Percentiles rank a stretch among this genome's conserved stretches.
Evolutionary conservation across 495 filamentous ascomycete species (phyloP).

Genomic region (Daldinia concentrica): DNA sequence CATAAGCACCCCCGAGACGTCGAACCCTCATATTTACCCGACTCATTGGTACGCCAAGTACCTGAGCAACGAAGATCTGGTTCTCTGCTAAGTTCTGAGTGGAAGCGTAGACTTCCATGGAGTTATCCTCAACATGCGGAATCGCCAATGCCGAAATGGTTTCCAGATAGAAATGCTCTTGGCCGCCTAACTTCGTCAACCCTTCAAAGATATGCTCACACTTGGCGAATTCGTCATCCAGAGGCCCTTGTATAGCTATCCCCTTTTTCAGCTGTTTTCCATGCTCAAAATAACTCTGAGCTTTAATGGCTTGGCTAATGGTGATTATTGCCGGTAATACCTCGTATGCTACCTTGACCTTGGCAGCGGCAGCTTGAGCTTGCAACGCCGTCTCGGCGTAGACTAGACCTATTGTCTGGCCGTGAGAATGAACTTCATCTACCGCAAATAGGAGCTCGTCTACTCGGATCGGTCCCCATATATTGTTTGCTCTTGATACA

Average conservation of each 20-base stretch:
- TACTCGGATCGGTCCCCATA: constrained; percentile 79
- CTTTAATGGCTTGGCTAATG: constrained; percentile 74
- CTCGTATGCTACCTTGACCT: constrained; percentile 81
- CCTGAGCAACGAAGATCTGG: constrained; percentile 73
- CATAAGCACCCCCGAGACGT: constrained; percentile 84
- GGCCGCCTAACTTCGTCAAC: constrained; percentile 78
- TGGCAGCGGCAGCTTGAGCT: constrained; percentile 74
- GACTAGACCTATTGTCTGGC: constrained; percentile 85
- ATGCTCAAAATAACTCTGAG: constrained; percentile 75
- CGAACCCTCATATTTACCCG: constrained; percentile 82
- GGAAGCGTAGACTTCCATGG: constrained; percentile 83
- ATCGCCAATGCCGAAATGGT: constrained; percentile 81
- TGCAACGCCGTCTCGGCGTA: constrained; percentile 73
- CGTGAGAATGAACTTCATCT: constrained; percentile 78
- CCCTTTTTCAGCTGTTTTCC: constrained; percentile 77
- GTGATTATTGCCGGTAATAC: constrained; percentile 81
- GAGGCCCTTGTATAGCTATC: constrained; percentile 52
- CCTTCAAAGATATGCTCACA: constrained; percentile 77
- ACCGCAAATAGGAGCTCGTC: constrained; percentile 81
- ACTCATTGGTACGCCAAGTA: constrained; percentile 78
- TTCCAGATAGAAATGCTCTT: constrained; percentile 91
- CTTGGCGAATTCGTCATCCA: constrained; percentile 69
- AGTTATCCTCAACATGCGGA: constrained; percentile 83
- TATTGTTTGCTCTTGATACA: constrained; percentile 70
- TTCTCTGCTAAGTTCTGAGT: constrained; percentile 80